Base-by-base conservation (phyloP, 2,329 filamentous ascomycete species). In the Alternaria viburni region DNA sequence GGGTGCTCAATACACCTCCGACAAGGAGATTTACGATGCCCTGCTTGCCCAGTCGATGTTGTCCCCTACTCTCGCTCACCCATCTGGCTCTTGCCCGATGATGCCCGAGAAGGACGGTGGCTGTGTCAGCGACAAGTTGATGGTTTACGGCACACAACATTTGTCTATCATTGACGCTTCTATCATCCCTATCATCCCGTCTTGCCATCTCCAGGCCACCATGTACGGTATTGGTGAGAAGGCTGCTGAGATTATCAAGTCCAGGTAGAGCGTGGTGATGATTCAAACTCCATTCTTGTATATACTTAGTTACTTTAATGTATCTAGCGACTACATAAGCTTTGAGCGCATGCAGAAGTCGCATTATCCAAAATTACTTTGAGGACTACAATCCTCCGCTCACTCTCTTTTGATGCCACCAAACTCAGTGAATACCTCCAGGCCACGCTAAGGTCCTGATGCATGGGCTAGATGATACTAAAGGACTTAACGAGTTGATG, bases 211-310 rank as follows among this genome's bases (percentile, higher is more conserved):
- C n/a, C 74, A 76, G 59, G 71, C 75, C 23, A 76, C 73, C 21
- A 69, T 74, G 57, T 79, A 79, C 57, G 76, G 68, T 21, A 67
- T 79, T 54, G 75, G 69, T 13, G 77, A 78, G 71, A 79, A 76
- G 69, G 77, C 75, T 49, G 74, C 75, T 12, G 76, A 74, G 67
- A 64, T 77, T 3, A 75, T 78, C 60, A 77, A 76, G 66, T 54
- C 54, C 4, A 74, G 72, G 57, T 51, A 65, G 49, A 55, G 25
- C 9, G 23, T 21, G n/a, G 10, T 12, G 3, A 13, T 43, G 2
- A 4, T 6, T 30, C 44, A 1, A 19, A 15, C 2, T n/a, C n/a
- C 7, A 12, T 59, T 54, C 49, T 59, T 54, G 56, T 62, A 62
- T 5, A 59, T 62, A 58, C 6, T 19, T 28, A 54, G 12, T n/a